A percentile compares a stretch with the other conserved stretches of the same genome.
phyloP scores from a whole-genome alignment of 2,329 filamentous ascomycete species.

The Ilyonectria robusta region DNA sequence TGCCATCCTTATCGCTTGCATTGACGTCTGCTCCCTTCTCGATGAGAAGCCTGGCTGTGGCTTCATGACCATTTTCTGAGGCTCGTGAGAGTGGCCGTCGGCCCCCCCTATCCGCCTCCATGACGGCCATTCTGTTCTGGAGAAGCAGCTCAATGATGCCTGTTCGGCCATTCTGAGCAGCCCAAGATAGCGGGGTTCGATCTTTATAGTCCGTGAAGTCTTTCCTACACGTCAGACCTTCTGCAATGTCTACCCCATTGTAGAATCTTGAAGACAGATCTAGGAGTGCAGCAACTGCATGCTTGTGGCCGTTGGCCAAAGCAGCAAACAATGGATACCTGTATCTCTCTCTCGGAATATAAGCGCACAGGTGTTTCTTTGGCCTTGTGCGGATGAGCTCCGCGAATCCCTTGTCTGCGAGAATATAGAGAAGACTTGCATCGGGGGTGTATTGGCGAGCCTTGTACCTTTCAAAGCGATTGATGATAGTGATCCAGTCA shows the following conservation, averaged over 20 bases:
- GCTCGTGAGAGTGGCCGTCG: neutral
- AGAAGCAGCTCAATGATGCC: constrained; percentile 6
- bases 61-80: neutral
- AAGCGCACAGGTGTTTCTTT: constrained; percentile 32
- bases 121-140: neutral
- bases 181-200: constrained; percentile 43
- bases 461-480: constrained; percentile 49
- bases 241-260: constrained; percentile 18
- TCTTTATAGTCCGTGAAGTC: neutral
- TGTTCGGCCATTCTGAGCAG: constrained; percentile 32
- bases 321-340: constrained; percentile 54
- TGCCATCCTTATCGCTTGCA: too few species aligned
- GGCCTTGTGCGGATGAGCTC: constrained; percentile 49
- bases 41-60: too few species aligned
- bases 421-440: constrained; percentile 52
- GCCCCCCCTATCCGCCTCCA: neutral
- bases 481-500: constrained; percentile 50
- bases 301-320: constrained; percentile 47
- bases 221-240: constrained; percentile 12
- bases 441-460: constrained; percentile 43
- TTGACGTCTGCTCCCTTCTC: too few species aligned
- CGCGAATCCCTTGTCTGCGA: constrained; percentile 48
- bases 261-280: constrained; percentile 21
- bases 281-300: constrained; percentile 44
- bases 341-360: constrained; percentile 47